phyloP scores from a whole-genome alignment of 306 rosid genomes.

The Inga leiocalycina region DNA sequence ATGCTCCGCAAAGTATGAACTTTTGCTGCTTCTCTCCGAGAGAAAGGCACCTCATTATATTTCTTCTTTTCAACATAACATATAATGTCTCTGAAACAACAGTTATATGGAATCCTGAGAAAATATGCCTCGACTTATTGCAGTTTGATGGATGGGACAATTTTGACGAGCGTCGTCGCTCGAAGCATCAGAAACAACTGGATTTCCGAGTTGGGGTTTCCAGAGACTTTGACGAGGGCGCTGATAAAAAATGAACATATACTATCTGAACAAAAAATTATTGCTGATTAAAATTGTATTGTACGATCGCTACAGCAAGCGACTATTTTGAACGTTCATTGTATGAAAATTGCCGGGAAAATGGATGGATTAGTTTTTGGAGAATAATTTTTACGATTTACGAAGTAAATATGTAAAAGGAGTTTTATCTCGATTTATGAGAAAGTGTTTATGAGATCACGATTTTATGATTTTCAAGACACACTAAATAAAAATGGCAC shows the following conservation, averaged over 20 bases:
- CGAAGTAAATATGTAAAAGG: no score
- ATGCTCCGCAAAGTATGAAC: constrained; percentile 74
- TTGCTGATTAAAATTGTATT: neutral
- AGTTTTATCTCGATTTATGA: no score
- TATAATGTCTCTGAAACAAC: neutral
- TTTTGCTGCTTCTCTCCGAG: constrained; percentile 9
- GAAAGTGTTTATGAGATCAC: no score
- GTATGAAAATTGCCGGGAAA: neutral
- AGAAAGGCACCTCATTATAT: constrained; percentile 14
- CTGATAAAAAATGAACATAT: constrained; percentile 64
- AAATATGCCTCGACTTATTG: constrained; percentile 21
- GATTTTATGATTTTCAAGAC: no score
- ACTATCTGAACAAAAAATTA: neutral
- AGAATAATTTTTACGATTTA: no score
- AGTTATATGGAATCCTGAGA: neutral
- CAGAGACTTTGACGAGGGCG: constrained; percentile 91
- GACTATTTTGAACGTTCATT: neutral
- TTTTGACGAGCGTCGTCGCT: constrained; percentile 77
- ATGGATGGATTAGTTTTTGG: no score
- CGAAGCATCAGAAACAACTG: constrained; percentile 84
- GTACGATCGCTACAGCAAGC: no score
- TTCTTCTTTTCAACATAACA: neutral
- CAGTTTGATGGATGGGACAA: constrained; percentile 92
- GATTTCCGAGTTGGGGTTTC: constrained; percentile 77
- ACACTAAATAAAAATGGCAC: no score